Evolutionary conservation across 2,329 filamentous ascomycete genomes (phyloP), one percentile per base, ranked within the genome.

Genomic region (Ophiostoma sp.): DNA sequence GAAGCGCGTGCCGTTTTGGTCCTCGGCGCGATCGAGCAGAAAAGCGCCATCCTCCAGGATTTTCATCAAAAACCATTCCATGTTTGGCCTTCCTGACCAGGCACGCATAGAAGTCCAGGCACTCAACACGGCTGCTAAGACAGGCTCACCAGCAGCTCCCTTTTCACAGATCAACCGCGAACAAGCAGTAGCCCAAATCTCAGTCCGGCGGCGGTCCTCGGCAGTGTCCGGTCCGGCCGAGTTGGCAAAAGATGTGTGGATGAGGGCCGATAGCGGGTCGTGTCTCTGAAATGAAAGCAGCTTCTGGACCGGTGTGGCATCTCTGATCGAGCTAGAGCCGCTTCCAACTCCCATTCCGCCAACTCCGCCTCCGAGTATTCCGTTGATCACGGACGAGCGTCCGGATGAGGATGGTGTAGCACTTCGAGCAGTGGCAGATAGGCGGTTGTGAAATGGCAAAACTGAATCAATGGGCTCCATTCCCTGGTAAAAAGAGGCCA

Each of bases 41-140:
- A 97, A 97, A 54, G 93, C 90, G 74, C 95, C 95, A 75, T 96
- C 91, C 79, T 97, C 92, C 41, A 99, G 86, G 72, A 96, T 92
- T 77, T 95, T 92, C 91, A 97, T 95, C 15, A 99, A 86, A 78
- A 94, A 98, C 80, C 93, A 91, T 80, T 97, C 94, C 83, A 99
- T 89, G 73, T 93, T 95, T 74, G 90, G 87, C 76, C 90, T 93
- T 71, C 93, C 93, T 57, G 92, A 91, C 94, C 94, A 98, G 79
- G 94, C 90, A 73, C 92, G 89, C 85, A 94, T 91, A 70, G 88
- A 85, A 68, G 92, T 89, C 91, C 93, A 98, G 70, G 92, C 89
- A 78, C 95, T 94, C 68, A 99, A 85, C 44, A 97, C 88, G 67
- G 91, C 90, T 73, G 92, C 89, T 71, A 97, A 85, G 70, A 97